A percentile compares a stretch with the other conserved stretches of the same genome.
phyloP scores from a whole-genome alignment of 352 stramenopile species.

The Globisporangium echinulatum region DNA sequence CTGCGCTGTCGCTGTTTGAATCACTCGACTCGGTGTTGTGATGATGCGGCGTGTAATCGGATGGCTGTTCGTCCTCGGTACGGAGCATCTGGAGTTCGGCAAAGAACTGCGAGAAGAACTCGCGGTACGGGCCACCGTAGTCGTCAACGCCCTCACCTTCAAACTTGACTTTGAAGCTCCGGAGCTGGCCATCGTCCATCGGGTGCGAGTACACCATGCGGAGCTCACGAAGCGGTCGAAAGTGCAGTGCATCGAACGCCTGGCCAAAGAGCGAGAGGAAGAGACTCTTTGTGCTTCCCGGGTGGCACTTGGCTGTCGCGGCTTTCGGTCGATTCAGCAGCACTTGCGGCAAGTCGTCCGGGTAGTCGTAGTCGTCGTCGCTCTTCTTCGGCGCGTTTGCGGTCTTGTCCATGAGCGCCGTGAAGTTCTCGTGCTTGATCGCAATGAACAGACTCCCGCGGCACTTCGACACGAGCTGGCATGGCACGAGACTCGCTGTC shows the following conservation, averaged over 20 bases:
- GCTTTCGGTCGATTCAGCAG: conserved; percentile 84
- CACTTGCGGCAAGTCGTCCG: conserved; percentile 80
- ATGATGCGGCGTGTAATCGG: neutral
- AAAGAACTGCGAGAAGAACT: conserved; percentile 89
- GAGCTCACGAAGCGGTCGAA: conserved; percentile 56
- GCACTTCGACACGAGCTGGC: conserved; percentile 47
- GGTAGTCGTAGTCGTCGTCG: conserved; percentile 92
- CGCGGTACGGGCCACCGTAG: conserved; percentile 91
- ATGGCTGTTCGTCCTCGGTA: conserved; percentile 6
- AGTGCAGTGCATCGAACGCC: conserved; percentile 83
- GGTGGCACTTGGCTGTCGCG: conserved; percentile 66
- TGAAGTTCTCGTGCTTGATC: conserved; percentile 81
- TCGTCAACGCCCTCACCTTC: conserved; percentile 93
- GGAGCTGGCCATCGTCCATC: conserved; percentile 89
- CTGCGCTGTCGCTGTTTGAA: neutral
- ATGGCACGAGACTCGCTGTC: conserved; percentile 23
- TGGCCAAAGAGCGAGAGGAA: conserved; percentile 81
- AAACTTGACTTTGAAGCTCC: conserved; percentile 93
- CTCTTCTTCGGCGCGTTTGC: conserved; percentile 66
- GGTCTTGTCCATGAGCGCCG: conserved; percentile 63
- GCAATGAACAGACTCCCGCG: conserved; percentile 62
- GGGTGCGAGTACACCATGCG: conserved; percentile 90
- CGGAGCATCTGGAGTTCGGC: conserved; percentile 50
- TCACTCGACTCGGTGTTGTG: conserved; percentile 2
- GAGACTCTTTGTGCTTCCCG: conserved; percentile 55